These are phyloP conservation scores for Gillenia trifoliata DNA, from an alignment of 306 rosid species.

Conservation along the genomic window DNA sequence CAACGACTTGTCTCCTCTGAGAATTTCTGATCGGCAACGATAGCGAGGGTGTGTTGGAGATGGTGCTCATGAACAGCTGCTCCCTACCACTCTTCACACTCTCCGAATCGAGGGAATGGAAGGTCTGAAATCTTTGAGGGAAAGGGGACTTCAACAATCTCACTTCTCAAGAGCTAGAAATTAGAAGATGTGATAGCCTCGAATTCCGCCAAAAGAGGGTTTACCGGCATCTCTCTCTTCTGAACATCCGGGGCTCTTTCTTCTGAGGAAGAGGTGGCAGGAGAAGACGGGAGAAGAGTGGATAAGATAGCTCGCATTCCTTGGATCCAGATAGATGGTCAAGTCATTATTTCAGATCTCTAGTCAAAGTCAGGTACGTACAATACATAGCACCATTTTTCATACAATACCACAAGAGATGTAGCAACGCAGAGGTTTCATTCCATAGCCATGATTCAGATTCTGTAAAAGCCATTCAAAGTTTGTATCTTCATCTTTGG, in stretches of 20 bases:
- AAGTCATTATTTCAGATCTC: not conserved
- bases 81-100: not conserved
- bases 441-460: no score
- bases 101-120: not conserved
- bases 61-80: not conserved
- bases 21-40: fast-evolving
- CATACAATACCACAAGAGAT: no score
- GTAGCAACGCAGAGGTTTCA: no score
- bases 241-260: fast-evolving
- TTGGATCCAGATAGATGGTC: not conserved
- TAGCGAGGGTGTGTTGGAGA: not conserved
- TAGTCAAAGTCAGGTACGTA: not conserved
- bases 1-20: not conserved
- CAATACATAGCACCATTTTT: no score
- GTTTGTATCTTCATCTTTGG: no score
- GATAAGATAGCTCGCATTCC: not conserved
- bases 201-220: not conserved
- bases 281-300: not conserved
- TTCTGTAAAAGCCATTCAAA: no score
- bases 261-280: not conserved
- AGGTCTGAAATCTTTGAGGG: not conserved
- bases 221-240: not conserved
- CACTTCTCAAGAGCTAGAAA: not conserved
- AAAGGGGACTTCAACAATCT: not conserved
- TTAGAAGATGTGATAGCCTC: not conserved